Evolutionary conservation across 129 eudicot species (phyloP).

Genomic region (Flaveria robusta): DNA sequence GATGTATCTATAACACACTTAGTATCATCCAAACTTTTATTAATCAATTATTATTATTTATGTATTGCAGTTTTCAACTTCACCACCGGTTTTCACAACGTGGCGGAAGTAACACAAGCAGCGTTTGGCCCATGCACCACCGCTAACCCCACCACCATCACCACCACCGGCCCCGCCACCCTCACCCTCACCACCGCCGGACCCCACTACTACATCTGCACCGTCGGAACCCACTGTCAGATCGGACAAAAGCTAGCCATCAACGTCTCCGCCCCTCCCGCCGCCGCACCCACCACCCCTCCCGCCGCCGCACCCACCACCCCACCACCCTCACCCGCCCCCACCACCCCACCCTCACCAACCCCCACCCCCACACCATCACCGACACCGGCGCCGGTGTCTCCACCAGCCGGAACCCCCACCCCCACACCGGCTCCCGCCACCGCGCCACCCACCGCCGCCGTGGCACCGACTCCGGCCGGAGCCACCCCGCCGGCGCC

Average conservation of each 20-base stretch:
- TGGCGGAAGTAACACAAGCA: slow-evolving; percentile 47
- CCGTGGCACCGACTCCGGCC: slow-evolving; percentile 32
- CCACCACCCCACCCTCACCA: slow-evolving; percentile 30
- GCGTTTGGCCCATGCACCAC: slow-evolving; percentile 61
- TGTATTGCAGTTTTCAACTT: slow-evolving; percentile 56
- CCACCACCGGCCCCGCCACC: slow-evolving; percentile 53
- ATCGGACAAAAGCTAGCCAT: slow-evolving; percentile 53
- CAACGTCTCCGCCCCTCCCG: slow-evolving; percentile 39
- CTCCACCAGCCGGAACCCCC: slow-evolving; percentile 30
- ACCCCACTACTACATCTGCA: slow-evolving; percentile 49
- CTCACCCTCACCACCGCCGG: slow-evolving; percentile 48
- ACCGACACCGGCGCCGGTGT: slow-evolving; percentile 24
- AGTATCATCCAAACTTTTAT: too few species aligned
- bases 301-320: slow-evolving; percentile 36
- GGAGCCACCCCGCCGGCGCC: slow-evolving; percentile 35
- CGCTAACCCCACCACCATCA: slow-evolving; percentile 35
- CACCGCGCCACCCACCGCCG: slow-evolving; percentile 28
- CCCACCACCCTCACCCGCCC: slow-evolving; percentile 30
- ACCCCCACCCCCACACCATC: slow-evolving; percentile 34
- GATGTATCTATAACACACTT: too few species aligned
- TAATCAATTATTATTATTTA: neutral
- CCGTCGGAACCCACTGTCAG: slow-evolving; percentile 46
- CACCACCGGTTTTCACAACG: slow-evolving; percentile 47
- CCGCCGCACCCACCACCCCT: slow-evolving; percentile 30
- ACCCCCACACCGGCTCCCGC: slow-evolving; percentile 29